Base-by-base conservation (phyloP, 768 basidiomycete species). In the Mycena rosella region DNA sequence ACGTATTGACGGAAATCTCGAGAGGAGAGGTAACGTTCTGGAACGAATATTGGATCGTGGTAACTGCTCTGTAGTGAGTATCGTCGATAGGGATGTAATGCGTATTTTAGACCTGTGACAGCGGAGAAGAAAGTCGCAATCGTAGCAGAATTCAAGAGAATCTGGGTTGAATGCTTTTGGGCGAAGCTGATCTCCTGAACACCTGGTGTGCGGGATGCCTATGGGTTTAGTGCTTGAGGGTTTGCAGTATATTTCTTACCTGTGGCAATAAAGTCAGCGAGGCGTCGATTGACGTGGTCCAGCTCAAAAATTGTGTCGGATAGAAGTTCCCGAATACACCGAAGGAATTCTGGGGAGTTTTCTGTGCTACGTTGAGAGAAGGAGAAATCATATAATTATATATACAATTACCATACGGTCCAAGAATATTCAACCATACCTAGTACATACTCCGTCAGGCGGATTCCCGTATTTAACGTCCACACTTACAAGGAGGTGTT, bases 401-500 rank as follows among this genome's bases (percentile, higher is more conserved):
- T 14, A 52, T 44, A 42, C 8, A 15, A 34, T 48, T 27, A 67
- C 66, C 66, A 45, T 67, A 67, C 20, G 36, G 42, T 27, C 66
- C 66, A 29, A 67, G 47, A 13, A 67, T 60, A 29, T 67, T 67
- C n/a, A 67, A 30, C 65, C 65, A 67, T 24, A 67, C 65, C 65
- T 67, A 36, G 36, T n/a, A 17, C 6, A n/a, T 9, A 6, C 51
- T 7, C 18, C 5, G 49, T 18, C 1, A 34, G 6, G 3, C 5
- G 38, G 20, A 32, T n/a, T 4, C 5, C 34, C 30, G 27, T 9
- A 20, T n/a, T 34, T 34, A 5, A 51, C 26, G 29, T 32, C 30
- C n/a, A n/a, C 58, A 49, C 47, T 49, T 51, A 67, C 66, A 17
- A 67, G 66, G 20, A 67, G 30, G 34, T 67, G 47, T 20, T 67